Evolutionary conservation across 768 basidiomycete genomes (phyloP), one percentile per base, ranked within the genome.

Genomic region (Mycena metata): DNA sequence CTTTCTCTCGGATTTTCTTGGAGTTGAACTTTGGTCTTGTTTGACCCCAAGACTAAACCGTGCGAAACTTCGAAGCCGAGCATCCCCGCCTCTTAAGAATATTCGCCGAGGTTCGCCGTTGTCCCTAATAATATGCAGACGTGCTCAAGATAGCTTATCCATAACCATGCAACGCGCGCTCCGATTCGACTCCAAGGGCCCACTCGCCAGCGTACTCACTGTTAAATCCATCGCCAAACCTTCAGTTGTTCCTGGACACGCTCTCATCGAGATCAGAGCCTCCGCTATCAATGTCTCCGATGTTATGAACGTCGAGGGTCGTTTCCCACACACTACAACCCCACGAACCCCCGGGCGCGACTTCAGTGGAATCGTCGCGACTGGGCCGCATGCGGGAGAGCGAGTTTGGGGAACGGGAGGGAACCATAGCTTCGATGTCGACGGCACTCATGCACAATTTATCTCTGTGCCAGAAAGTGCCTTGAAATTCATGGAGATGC

Each of bases 351-450:
- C 66, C 2, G 66, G 66, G 10, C 58, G 66, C 46, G 66, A 67
- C 51, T 67, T 67, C 54, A 49, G 58, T 0, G 66, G 66, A 21
- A 41, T 67, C 3, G 66, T 61, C 8, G 19, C 52, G 15, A 42
- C 41, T 51, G 66, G 66, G 9, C 7, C 59, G 5, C 11, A 46
- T 51, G 46, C 49, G 35, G 66, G 56, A 9, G 61, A 61, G 42
- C 52, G 36, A 26, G 59, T 67, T 11, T 67, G 66, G 66, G 66
- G 66, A 1, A 67, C 66, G 17, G 66, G 66, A n/a, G 66, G 66
- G 8, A 30, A 39, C 10, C 41, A 59, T 7, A 58, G 66, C 17
- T 67, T 60, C 41, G 30, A 60, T 24, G 1, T 26, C 23, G 59
- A 67, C 42, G 66, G 66, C 21, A 42, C 57, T 9, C 58, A 59